These are phyloP conservation scores for Bolboschoenus planiculmis DNA, from an alignment of 176 grass and related monocot species.

Conservation along the genomic window DNA sequence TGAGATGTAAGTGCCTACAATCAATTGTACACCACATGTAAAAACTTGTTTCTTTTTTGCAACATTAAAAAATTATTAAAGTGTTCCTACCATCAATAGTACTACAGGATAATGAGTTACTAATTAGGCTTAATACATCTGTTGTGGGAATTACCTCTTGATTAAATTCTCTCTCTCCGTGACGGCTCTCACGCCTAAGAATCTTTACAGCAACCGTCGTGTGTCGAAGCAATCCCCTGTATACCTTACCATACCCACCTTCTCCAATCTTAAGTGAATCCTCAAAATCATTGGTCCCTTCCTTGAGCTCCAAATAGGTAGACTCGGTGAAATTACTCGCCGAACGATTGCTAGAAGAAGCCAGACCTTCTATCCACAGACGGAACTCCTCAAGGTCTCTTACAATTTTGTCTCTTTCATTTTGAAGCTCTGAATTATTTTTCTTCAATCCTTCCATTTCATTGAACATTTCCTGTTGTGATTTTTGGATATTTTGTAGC, in stretches of 20 bases:
- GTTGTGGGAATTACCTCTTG: background rate
- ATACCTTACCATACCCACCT: background rate
- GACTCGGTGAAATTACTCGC: slow-evolving; percentile 37
- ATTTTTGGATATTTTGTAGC: slow-evolving; percentile 31
- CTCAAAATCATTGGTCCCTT: slow-evolving; percentile 8
- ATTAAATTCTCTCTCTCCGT: background rate
- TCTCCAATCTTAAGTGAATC: background rate
- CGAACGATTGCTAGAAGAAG: background rate
- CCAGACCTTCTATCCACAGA: slow-evolving; percentile 25
- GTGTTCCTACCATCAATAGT: background rate
- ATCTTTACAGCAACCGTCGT: background rate
- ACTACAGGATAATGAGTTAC: background rate
- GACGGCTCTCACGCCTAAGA: background rate
- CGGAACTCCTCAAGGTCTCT: slow-evolving; percentile 29
- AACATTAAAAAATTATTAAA: background rate
- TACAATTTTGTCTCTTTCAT: slow-evolving; percentile 11
- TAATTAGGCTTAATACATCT: background rate
- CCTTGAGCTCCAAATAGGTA: slow-evolving; percentile 36
- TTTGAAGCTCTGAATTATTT: slow-evolving; percentile 29
- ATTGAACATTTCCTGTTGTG: slow-evolving; percentile 23
- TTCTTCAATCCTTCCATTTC: slow-evolving; percentile 42
- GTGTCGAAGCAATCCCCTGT: background rate
- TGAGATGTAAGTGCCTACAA: too few species aligned
- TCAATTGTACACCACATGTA: too few species aligned
- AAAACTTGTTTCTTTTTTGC: too few species aligned